Evolutionary conservation across 2,329 filamentous ascomycete species (phyloP).

Genomic region (Colletotrichum tabaci): DNA sequence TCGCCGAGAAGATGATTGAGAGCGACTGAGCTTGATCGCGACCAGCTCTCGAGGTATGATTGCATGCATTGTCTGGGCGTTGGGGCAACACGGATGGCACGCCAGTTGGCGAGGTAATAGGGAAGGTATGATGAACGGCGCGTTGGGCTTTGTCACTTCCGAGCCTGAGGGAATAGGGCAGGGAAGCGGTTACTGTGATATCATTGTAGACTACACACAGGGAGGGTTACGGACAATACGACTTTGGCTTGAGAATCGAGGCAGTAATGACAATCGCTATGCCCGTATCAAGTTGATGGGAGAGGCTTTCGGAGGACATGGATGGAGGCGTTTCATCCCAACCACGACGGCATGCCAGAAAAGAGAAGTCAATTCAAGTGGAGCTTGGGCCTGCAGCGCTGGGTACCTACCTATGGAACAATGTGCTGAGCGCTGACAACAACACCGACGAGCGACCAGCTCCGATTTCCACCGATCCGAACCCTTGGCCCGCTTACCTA

Average conservation of each 20-base stretch:
- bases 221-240: constrained; percentile 19
- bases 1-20: constrained; percentile 97
- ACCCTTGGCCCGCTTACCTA: constrained; percentile 35
- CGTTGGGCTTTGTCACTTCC: constrained; percentile 25
- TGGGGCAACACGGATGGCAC: constrained; percentile 33
- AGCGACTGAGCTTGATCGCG: constrained; percentile 75
- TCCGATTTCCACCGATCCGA: constrained; percentile 40
- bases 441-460: constrained; percentile 8
- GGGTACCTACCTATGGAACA: background rate
- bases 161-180: constrained; percentile 5
- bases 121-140: constrained; percentile 34
- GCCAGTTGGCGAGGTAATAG: constrained; percentile 29
- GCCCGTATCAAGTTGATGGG: background rate
- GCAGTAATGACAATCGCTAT: constrained; percentile 19
- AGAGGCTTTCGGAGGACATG: background rate
- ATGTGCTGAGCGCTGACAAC: background rate
- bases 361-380: constrained; percentile 29
- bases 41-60: background rate
- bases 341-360: constrained; percentile 6
- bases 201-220: constrained; percentile 40
- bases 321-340: constrained; percentile 11
- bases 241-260: constrained; percentile 17
- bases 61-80: constrained; percentile 41
- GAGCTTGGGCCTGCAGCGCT: background rate
- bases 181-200: constrained; percentile 41